Conservation (phyloP, 148 eudicot genomes). For the Chenopodium album region DNA sequence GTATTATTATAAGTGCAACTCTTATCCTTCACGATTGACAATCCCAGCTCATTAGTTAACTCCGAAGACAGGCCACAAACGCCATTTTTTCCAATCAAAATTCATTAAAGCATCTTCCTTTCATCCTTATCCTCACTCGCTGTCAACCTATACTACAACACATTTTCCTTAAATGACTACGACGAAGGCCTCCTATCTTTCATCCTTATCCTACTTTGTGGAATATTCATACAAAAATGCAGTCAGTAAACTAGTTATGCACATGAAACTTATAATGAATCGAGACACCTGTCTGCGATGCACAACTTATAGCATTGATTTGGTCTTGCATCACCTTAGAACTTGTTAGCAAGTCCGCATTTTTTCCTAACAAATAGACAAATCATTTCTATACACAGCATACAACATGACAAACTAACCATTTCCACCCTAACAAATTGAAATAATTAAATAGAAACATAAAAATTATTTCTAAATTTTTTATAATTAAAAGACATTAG, state of each 20-base stretch:
- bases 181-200: neutral
- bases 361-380: slow-evolving; percentile 5
- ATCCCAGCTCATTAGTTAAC: slow-evolving; percentile 15
- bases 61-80: slow-evolving; percentile 12
- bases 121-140: slow-evolving; percentile 16
- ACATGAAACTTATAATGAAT: slow-evolving; percentile 19
- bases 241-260: slow-evolving; percentile 28
- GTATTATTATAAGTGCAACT: neutral
- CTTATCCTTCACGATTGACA: slow-evolving; percentile 4
- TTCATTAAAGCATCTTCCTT: slow-evolving; percentile 11
- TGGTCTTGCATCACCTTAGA: slow-evolving; percentile 29
- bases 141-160: neutral
- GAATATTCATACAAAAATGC: slow-evolving; percentile 14
- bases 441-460: neutral
- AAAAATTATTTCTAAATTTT: neutral
- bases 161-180: slow-evolving; percentile 19
- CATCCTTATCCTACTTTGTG: slow-evolving; percentile 25
- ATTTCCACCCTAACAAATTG: slow-evolving; percentile 17
- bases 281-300: slow-evolving; percentile 15
- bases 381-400: neutral
- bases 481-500: neutral
- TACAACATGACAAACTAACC: slow-evolving; percentile 21
- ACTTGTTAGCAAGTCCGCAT: slow-evolving; percentile 17
- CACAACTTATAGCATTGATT: slow-evolving; percentile 27
- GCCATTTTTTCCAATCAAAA: slow-evolving; percentile 9